Base-by-base conservation (phyloP, 306 rosid genomes). In the Cyclanthera cordifolia region DNA sequence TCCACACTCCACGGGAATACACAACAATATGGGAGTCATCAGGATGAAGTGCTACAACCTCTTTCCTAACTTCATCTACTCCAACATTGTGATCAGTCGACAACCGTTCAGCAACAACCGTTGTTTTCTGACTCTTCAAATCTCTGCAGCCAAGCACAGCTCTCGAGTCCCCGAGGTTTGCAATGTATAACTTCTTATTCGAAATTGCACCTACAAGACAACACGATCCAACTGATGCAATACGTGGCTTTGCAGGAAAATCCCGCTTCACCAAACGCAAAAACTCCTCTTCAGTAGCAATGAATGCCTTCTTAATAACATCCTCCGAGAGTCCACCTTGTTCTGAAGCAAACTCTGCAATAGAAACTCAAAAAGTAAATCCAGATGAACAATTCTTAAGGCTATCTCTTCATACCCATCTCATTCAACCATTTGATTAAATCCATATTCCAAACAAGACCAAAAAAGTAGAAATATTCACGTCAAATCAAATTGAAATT, bases 141-240 rank as follows among this genome's bases (percentile, higher is more conserved):
- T n/a, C 74, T 75, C 73, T 79, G 75, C 88, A 71, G 45, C 99
- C 99, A 60, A 93, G 96, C 41, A 93, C 99, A 30, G 82, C 99
- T 73, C 99, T 85, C 0, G 99, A 93, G 72, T 93, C 99, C 47
- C 99, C 99, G 0, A 90, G 91, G 79, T 93, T 93, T 1, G 99
- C 99, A 56, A 90, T 86, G 71, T 84, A 86, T 45, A 93, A 71
- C 61, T 87, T 81, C 69, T 81, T 80, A 72, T 93, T 70, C 3
- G 99, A 57, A 73, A 93, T 90, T 5, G 96, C 96, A 56, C 96
- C 99, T 23, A 93, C 77, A 71, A 93, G 93, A 76, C 99, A 93
- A 73, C 99, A 93, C 0, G 99, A 90, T 15, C 99, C 99, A 4
- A 82, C 96, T 0, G 95, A 87, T 67, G 95, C 96, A 63, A 90